Base-by-base conservation (phyloP, 352 stramenopile genomes). In the Globisporangium iwayamae region DNA sequence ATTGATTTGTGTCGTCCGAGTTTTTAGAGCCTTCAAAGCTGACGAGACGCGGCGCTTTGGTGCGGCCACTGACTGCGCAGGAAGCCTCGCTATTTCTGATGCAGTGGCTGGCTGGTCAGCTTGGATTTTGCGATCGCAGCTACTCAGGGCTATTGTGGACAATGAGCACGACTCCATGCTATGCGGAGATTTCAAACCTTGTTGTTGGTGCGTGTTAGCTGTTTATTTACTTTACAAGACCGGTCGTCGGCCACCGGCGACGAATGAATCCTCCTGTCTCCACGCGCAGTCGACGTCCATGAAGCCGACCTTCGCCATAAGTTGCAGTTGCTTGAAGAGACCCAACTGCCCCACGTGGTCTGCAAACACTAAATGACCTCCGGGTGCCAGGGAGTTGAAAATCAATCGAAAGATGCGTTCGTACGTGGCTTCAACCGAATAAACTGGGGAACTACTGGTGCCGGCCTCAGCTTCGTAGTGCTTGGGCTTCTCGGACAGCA, bases 221-320 rank as follows among this genome's bases (percentile, higher is more conserved):
- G 28, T 36, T 20, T n/a, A 22, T 8, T 20, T 36, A n/a, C 48
- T 48, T 20, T 46, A 32, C 11, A 18, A 11, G 18, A 56, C 9
- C 13, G 82, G 78, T 34, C 76, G 80, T 4, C 79, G 74, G 2
- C 71, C 85, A 22, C 85, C 83, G 6, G 81, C 75, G 18, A 92
- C 81, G 45, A 94, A 94, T 45, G 83, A 92, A 45, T 91, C 85
- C n/a, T 66, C 63, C 60, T 90, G 72, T 32, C 85, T 71, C 85
- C 85, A 94, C 41, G 83, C 76, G 34, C 83, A 89, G 62, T 92
- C 85, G 2, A 94, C 76, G 58, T 94, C 83, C 39, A 82, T 69
- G 62, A 91, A 94, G 0, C 85, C 85, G 2, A 79, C 76, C 7
- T 58, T 69, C n/a, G 73, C 62, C 41, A 94, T 73, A 5, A 74